Base-by-base conservation (phyloP, 495 filamentous ascomycete genomes). In the Penicillium paradoxum region DNA sequence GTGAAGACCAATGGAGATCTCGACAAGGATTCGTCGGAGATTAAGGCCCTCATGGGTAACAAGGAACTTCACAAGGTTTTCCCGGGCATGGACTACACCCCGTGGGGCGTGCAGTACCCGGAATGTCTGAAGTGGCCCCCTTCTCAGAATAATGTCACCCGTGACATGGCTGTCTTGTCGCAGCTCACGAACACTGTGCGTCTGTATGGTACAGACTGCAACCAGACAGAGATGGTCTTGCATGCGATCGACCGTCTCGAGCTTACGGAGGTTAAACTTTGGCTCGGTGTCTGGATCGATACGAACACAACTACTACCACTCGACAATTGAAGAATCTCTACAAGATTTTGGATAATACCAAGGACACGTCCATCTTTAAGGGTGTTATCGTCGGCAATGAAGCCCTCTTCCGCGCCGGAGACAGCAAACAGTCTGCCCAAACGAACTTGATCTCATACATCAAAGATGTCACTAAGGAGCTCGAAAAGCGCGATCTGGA, bases 161-260 rank as follows among this genome's bases (percentile, higher is more conserved):
- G 87, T 34, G 93, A 98, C 61, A 71, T 98, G 47, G 93, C 93
- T 21, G 85, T 96, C 9, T 80, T 98, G 15, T 91, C 89, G 4
- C 91, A 96, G 65, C 76, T 98, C 29, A 97, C 90, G 50, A 91
- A 95, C 66, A 85, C 81, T 2, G 78, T 98, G 38, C 88, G 92
- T 1, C 79, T 97, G 13, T 98, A 98, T 66, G 93, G 93, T 21
- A 97, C 89, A 14, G 93, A 98, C 71, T 98, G 93, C 79, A 97
- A 97, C 66, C 92, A 97, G 69, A 97, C 93, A 0, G 83, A 96
- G 65, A 90, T 97, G 89, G 86, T 93, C 1, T 78, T 97, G 36
- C 84, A 92, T 60, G 83, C 91, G 6, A 84, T 98, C 63, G 75
- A 85, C 46, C 79, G 78, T 45, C 78, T 97, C 29, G 79, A 80